phyloP scores from a whole-genome alignment of 352 stramenopile genomes.

The Phytophthora melonis region DNA sequence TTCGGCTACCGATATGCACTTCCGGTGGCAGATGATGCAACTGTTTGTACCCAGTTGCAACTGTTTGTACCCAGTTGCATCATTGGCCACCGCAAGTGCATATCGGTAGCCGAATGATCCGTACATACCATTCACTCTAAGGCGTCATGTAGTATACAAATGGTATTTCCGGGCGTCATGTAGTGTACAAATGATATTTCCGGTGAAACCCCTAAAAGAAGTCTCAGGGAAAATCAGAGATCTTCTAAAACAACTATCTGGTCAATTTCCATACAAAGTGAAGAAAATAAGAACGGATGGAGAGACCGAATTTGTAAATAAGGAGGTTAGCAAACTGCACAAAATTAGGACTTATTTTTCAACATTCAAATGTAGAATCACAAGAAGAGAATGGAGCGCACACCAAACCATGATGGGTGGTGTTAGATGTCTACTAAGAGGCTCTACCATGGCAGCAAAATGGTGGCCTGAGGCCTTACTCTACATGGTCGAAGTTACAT shows the following conservation, averaged over 20 bases:
- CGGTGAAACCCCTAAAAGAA: neutral
- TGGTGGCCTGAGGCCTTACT: conserved; percentile 7
- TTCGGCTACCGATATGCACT: neutral
- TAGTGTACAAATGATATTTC: neutral
- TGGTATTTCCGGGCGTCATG: too few species aligned
- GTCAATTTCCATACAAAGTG: neutral
- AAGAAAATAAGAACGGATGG: neutral
- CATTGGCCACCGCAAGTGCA: too few species aligned
- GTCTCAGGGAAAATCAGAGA: neutral
- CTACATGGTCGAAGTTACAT: conserved; percentile 10
- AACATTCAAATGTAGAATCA: neutral
- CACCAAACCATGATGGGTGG: neutral
- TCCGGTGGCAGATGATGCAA: neutral
- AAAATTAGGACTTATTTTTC: neutral
- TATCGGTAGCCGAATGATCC: too few species aligned
- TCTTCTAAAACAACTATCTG: neutral
- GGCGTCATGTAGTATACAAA: too few species aligned
- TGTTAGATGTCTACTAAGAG: neutral
- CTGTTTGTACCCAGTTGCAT: too few species aligned
- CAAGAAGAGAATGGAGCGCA: neutral
- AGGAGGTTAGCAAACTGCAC: neutral
- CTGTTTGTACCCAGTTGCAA: too few species aligned
- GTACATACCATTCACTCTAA: too few species aligned
- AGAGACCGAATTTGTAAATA: neutral
- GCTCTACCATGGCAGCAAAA: conserved; percentile 8